Percentiles rank a stretch among this genome's conserved stretches.
Conservation (phyloP, 2,329 filamentous ascomycete genomes). For the Aspergillus pseudoviridinutans region DNA sequence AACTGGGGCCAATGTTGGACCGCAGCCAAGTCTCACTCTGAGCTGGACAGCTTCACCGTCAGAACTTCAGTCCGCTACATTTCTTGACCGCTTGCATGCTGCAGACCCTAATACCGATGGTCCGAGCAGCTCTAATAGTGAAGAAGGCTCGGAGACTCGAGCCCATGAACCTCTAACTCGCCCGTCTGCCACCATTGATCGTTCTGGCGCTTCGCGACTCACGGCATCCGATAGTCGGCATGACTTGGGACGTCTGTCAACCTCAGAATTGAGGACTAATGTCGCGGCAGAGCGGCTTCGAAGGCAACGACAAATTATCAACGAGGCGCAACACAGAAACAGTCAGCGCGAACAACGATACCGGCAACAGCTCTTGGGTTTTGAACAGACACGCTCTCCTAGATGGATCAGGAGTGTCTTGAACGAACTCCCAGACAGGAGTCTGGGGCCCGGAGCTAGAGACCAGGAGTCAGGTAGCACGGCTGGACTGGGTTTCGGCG, state of each 20-base stretch:
- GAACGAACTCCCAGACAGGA: slow-evolving; percentile 33
- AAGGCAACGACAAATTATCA: slow-evolving; percentile 33
- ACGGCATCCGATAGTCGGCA: slow-evolving; percentile 24
- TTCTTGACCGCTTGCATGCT: slow-evolving; percentile 19
- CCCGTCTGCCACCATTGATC: slow-evolving; percentile 19
- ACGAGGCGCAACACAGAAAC: slow-evolving; percentile 30
- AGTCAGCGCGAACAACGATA: slow-evolving; percentile 31
- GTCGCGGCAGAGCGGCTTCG: slow-evolving; percentile 38
- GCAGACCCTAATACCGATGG: slow-evolving; percentile 19
- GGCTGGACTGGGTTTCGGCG: slow-evolving; percentile 46
- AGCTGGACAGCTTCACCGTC: slow-evolving; percentile 41
- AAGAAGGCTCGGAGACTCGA: slow-evolving; percentile 13
- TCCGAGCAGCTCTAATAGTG: slow-evolving; percentile 20
- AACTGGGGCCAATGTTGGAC: slow-evolving; percentile 20
- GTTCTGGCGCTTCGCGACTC: slow-evolving; percentile 25
- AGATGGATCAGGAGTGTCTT: slow-evolving; percentile 37
- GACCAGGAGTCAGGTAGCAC: slow-evolving; percentile 41
- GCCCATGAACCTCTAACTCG: slow-evolving; percentile 13
- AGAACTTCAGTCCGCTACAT: slow-evolving; percentile 30
- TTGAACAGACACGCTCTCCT: slow-evolving; percentile 34
- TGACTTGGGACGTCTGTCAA: slow-evolving; percentile 25
- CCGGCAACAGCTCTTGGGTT: slow-evolving; percentile 29
- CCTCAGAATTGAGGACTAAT: slow-evolving; percentile 34
- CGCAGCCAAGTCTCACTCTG: slow-evolving; percentile 32
- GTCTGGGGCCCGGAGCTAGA: slow-evolving; percentile 24